These are phyloP conservation scores for Crithidia sp. DNA, from an alignment of 208 protist genomes.

Conservation along the genomic window DNA sequence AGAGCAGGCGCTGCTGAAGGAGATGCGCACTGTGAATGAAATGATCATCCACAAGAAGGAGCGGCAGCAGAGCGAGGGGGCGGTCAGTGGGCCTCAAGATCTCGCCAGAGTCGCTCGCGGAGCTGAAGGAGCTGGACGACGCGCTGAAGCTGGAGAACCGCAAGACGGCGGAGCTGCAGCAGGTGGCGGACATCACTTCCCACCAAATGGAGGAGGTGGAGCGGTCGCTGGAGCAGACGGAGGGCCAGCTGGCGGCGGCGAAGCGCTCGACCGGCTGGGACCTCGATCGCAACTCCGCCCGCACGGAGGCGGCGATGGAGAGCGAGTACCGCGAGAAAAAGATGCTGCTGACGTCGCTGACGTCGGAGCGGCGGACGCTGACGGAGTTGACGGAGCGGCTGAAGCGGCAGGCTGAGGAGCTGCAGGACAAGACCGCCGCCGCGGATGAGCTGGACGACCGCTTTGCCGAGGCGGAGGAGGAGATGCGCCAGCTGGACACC, in stretches of 20 bases:
- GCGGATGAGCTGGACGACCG: slow-evolving; percentile 47
- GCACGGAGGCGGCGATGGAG: slow-evolving; percentile 24
- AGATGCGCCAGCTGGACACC: slow-evolving; percentile 42
- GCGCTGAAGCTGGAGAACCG: slow-evolving; percentile 73
- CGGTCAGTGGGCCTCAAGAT: slow-evolving; percentile 52
- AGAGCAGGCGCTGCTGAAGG: slow-evolving; percentile 75
- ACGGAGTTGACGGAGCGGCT: slow-evolving; percentile 50
- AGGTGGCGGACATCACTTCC: slow-evolving; percentile 47
- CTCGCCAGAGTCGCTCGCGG: slow-evolving; percentile 56
- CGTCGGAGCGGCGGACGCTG: slow-evolving; percentile 32
- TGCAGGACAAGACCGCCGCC: slow-evolving; percentile 48
- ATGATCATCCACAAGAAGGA: slow-evolving; percentile 75
- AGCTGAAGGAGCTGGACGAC: slow-evolving; percentile 71
- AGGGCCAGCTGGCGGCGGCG: slow-evolving; percentile 45
- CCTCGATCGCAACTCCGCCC: slow-evolving; percentile 25
- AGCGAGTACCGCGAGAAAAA: slow-evolving; percentile 65
- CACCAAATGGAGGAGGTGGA: slow-evolving; percentile 68
- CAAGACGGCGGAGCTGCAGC: slow-evolving; percentile 63
- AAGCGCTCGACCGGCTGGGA: slow-evolving; percentile 73
- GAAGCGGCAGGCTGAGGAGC: slow-evolving; percentile 50
- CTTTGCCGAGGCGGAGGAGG: slow-evolving; percentile 58
- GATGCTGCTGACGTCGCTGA: slow-evolving; percentile 36
- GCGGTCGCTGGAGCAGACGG: slow-evolving; percentile 53
- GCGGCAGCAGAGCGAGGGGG: slow-evolving; percentile 31
- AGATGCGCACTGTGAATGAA: slow-evolving; percentile 80